Evolutionary conservation across 495 filamentous ascomycete genomes (phyloP).

Genomic region (Xylaria bambusicola): DNA sequence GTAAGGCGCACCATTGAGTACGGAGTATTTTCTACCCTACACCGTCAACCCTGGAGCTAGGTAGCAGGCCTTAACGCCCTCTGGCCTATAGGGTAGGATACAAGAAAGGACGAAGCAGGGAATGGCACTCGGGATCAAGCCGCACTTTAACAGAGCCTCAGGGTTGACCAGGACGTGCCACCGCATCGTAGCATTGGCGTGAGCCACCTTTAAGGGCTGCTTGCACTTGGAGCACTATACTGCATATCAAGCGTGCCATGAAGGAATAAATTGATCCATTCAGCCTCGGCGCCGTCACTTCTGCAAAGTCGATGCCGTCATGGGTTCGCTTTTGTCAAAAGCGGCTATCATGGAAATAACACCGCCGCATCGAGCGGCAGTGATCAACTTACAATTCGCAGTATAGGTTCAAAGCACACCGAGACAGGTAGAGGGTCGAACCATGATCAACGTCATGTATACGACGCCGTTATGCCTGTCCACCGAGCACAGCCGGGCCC

Average conservation of each 20-base stretch:
- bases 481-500: not conserved
- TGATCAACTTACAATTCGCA: too few species aligned
- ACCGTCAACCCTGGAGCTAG: not conserved
- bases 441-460: slow-evolving; percentile 5
- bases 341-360: too few species aligned
- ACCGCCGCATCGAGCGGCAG: too few species aligned
- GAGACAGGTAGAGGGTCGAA: not conserved
- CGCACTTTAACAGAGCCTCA: slow-evolving; percentile 18
- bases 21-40: not conserved
- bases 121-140: slow-evolving; percentile 6
- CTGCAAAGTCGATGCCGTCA: too few species aligned
- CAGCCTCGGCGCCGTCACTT: too few species aligned
- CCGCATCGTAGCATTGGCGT: slow-evolving; percentile 15
- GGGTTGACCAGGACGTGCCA: slow-evolving; percentile 12
- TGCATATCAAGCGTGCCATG: too few species aligned
- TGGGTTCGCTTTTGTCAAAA: too few species aligned
- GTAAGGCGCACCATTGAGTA: not conserved
- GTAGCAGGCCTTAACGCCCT: slow-evolving; percentile 3
- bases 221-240: too few species aligned
- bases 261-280: too few species aligned
- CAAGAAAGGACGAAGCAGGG: not conserved
- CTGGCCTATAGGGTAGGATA: slow-evolving; percentile 11
- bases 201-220: slow-evolving; percentile 14
- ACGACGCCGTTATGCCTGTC: not conserved
- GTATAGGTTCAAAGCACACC: slow-evolving; percentile 4